A percentile compares a stretch with the other conserved stretches of the same genome.
phyloP scores from a whole-genome alignment of 2,329 filamentous ascomycete genomes.

The Xylariaceae sp. region DNA sequence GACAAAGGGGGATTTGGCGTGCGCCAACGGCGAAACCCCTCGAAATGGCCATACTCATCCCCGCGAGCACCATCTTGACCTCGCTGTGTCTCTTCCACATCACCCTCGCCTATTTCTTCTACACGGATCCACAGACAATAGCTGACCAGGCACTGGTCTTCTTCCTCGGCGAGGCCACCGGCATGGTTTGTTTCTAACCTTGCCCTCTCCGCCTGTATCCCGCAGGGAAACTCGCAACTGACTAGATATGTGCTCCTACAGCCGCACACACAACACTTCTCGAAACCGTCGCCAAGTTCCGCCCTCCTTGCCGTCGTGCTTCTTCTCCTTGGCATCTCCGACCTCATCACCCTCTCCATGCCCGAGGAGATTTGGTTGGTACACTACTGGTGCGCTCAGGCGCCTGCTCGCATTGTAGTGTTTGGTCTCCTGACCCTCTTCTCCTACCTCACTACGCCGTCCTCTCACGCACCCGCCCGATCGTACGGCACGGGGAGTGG shows the following conservation, averaged over 20 bases:
- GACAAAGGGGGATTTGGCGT: not conserved
- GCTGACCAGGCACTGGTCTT: constrained; percentile 77
- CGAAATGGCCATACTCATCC: constrained; percentile 70
- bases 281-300: constrained; percentile 64
- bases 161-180: constrained; percentile 78
- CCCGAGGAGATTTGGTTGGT: constrained; percentile 62
- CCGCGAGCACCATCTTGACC: constrained; percentile 75
- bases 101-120: constrained; percentile 77
- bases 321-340: constrained; percentile 55
- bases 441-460: constrained; percentile 42
- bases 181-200: constrained; percentile 56
- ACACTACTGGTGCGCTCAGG: constrained; percentile 64
- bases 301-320: constrained; percentile 70
- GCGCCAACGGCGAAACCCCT: not conserved
- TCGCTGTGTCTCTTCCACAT: constrained; percentile 80
- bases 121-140: constrained; percentile 67
- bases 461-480: constrained; percentile 24
- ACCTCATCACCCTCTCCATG: constrained; percentile 63
- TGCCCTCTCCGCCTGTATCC: not conserved
- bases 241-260: constrained; percentile 28
- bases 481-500: constrained; percentile 41
- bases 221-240: not conserved
- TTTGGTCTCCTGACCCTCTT: constrained; percentile 52
- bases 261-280: constrained; percentile 65
- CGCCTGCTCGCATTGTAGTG: constrained; percentile 52